These are phyloP conservation scores for Phanerochaete sordida DNA, from an alignment of 768 basidiomycete species.

Conservation along the genomic window DNA sequence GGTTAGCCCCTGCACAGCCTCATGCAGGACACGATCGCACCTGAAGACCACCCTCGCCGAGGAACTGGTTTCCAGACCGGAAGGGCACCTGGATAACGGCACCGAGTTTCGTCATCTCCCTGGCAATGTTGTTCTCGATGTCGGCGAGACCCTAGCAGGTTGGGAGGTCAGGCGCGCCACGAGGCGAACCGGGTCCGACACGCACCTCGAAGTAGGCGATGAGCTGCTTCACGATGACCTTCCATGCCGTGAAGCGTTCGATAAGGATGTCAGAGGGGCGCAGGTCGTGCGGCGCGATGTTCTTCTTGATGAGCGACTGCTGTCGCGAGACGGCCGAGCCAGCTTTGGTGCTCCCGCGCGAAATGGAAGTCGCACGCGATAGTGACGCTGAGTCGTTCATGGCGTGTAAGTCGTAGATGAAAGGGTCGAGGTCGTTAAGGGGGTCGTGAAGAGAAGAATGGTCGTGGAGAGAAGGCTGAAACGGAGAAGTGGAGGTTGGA, in stretches of 20 bases:
- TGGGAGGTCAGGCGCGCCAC: background rate
- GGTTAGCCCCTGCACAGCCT: background rate
- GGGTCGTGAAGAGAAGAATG: background rate
- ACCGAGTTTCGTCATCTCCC: slow-evolving; percentile 89
- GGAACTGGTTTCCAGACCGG: slow-evolving; percentile 91
- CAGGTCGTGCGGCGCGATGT: slow-evolving; percentile 85
- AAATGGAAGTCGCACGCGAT: slow-evolving; percentile 72
- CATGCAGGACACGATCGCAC: slow-evolving; percentile 29
- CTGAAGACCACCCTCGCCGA: slow-evolving; percentile 96
- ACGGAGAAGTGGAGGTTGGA: background rate
- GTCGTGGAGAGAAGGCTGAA: background rate
- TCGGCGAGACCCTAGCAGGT: slow-evolving; percentile 57
- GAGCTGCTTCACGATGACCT: slow-evolving; percentile 93
- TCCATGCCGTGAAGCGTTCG: slow-evolving; percentile 93
- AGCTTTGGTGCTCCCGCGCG: slow-evolving; percentile 52
- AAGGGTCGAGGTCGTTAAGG: background rate
- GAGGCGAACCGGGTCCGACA: background rate
- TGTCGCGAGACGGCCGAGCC: slow-evolving; percentile 74
- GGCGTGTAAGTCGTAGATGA: slow-evolving; percentile 2
- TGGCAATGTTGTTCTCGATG: slow-evolving; percentile 92
- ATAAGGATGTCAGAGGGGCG: slow-evolving; percentile 95
- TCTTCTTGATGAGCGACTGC: slow-evolving; percentile 92
- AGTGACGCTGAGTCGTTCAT: slow-evolving; percentile 47
- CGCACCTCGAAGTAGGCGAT: slow-evolving; percentile 82
- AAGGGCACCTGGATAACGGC: slow-evolving; percentile 98